Evolutionary conservation across 495 filamentous ascomycete genomes (phyloP).

Genomic region (Astrothelium macrocarpum): DNA sequence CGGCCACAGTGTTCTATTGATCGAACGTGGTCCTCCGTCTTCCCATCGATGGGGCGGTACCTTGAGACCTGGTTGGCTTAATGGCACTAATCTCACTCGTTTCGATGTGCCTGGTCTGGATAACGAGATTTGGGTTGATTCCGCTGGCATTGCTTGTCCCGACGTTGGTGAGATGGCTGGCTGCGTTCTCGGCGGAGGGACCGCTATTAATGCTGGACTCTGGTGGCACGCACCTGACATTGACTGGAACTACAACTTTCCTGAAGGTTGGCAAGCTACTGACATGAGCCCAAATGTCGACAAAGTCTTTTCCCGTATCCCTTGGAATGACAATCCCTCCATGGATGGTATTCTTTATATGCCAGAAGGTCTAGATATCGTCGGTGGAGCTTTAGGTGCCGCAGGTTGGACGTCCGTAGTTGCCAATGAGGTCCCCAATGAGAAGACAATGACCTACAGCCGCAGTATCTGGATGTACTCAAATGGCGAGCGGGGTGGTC

Average conservation of each 20-base stretch:
- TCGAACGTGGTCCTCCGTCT: conserved; percentile 56
- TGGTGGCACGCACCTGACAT: conserved; percentile 47
- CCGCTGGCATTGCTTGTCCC: conserved; percentile 52
- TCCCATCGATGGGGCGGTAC: conserved; percentile 50
- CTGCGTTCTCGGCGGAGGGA: conserved; percentile 68
- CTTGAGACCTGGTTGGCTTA: conserved; percentile 52
- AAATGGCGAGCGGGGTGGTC: conserved; percentile 58
- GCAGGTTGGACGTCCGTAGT: conserved; percentile 54
- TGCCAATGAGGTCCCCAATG: conserved; percentile 48
- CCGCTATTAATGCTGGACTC: conserved; percentile 61
- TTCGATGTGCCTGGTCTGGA: conserved; percentile 76
- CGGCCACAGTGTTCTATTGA: conserved; percentile 54
- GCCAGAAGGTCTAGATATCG: conserved; percentile 53
- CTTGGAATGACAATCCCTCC: conserved; percentile 58
- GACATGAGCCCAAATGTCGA: conserved; percentile 50
- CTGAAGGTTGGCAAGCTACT: conserved; percentile 57
- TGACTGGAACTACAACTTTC: conserved; percentile 70
- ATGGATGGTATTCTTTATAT: conserved; percentile 59
- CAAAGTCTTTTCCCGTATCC: conserved; percentile 58
- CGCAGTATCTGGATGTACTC: conserved; percentile 62
- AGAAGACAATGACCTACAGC: conserved; percentile 58
- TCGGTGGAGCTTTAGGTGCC: conserved; percentile 45
- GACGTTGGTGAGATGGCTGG: conserved; percentile 67
- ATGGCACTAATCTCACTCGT: conserved; percentile 56
- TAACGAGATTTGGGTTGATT: conserved; percentile 58